phyloP scores from a whole-genome alignment of 371 early-diverging fungal species.

The Mucor saturninus region DNA sequence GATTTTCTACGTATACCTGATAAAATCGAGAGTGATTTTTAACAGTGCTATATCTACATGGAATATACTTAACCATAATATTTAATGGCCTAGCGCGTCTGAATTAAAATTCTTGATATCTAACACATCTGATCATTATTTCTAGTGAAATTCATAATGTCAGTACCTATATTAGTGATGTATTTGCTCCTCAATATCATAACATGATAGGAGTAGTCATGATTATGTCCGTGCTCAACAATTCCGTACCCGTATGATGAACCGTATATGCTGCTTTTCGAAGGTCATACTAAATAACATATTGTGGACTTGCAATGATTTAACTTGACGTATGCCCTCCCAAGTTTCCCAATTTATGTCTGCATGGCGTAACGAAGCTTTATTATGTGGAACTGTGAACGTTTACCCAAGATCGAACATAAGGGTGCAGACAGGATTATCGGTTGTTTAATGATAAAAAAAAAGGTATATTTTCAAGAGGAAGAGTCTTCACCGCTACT shows the following conservation, averaged over 20 bases:
- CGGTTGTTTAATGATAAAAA: not conserved
- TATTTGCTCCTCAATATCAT: constrained; percentile 44
- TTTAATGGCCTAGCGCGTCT: too few relatives aligned
- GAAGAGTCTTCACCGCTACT: constrained; percentile 1
- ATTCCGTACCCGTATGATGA: constrained; percentile 56
- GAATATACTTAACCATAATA: too few relatives aligned
- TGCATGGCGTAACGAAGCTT: constrained; percentile 73
- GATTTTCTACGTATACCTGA: too few relatives aligned
- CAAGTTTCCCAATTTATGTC: constrained; percentile 61
- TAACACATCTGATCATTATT: too few relatives aligned
- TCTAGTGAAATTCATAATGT: too few relatives aligned
- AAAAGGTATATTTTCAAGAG: not conserved
- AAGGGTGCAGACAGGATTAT: constrained; percentile 13
- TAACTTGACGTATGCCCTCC: too few relatives aligned
- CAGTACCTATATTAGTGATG: constrained; percentile 6
- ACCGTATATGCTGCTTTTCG: too few relatives aligned
- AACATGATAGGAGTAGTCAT: constrained; percentile 26
- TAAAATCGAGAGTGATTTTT: too few relatives aligned
- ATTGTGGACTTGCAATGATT: too few relatives aligned
- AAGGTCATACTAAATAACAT: too few relatives aligned
- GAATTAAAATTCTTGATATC: too few relatives aligned
- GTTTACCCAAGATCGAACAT: constrained; percentile 34
- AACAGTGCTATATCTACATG: too few relatives aligned
- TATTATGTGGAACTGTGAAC: constrained; percentile 62
- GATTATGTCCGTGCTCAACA: constrained; percentile 66